Base-by-base conservation (phyloP, 441 rosid genomes). In the Aquilaria agallochum region DNA sequence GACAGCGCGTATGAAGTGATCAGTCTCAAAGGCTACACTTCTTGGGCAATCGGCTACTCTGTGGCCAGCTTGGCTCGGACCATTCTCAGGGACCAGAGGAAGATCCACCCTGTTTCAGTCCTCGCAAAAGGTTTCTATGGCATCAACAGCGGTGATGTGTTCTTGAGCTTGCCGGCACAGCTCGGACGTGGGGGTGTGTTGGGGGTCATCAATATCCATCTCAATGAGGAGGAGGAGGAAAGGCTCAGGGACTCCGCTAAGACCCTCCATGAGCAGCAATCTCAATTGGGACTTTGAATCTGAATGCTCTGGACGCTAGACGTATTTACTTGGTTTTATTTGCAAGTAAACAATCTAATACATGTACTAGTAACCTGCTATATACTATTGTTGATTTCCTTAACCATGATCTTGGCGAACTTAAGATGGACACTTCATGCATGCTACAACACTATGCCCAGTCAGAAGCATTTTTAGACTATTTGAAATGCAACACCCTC, bases 11-110 rank as follows among this genome's bases (percentile, higher is more conserved):
- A 92, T 32, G 94, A 92, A 59, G 98, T 92, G 52, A 92, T 92
- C 3, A 74, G 67, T 10, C 91, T 92, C 44, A 92, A 92, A 66
- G 96, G 95, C 40, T 89, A 89, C 77, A 92, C 98, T 6, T 87
- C 91, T 13, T 92, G 98, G 98, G 98, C 98, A 9, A 89, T 89
- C 53, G 98, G 98, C 13, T 92, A 92, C 75, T 92, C 98, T 0
- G 98, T 77, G 3, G 92, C 96, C 11, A 89, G 56, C 68, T 68
- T 92, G 68, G 96, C 96, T 15, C 76, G 90, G 0, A 68, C 88
- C 55, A 55, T 92, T 15, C 80, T 92, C 31, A 68, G 98, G 9
- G 81, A 92, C 77, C 96, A 92, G 82, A 83, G 95, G 44, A 87
- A 73, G 73, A 89, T 92, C 72, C 98, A 92, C 62, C 95, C 98